Conservation (phyloP, 345 rosid genomes). For the Acer negundo region DNA sequence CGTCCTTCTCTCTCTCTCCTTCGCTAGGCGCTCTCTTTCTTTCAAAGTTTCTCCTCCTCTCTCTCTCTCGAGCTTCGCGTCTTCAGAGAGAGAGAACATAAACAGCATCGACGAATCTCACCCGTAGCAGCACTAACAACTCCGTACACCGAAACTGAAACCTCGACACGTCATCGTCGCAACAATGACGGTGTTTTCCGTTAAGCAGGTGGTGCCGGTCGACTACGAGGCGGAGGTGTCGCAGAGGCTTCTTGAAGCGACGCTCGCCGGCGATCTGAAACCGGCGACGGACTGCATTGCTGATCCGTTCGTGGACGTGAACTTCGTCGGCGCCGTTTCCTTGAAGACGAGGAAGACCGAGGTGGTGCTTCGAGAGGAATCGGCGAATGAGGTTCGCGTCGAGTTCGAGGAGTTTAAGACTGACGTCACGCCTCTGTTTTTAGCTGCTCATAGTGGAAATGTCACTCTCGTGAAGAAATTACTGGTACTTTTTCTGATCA, state of each 20-base stretch:
- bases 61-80: slow-evolving; percentile 49
- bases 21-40: slow-evolving; percentile 59
- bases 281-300: slow-evolving; percentile 62
- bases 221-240: slow-evolving; percentile 85
- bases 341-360: slow-evolving; percentile 70
- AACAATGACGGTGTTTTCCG: slow-evolving; percentile 79
- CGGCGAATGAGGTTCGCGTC: slow-evolving; percentile 58
- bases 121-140: slow-evolving; percentile 21
- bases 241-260: slow-evolving; percentile 80
- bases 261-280: slow-evolving; percentile 62
- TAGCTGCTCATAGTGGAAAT: slow-evolving; percentile 83
- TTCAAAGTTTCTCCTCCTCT: slow-evolving; percentile 36
- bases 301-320: slow-evolving; percentile 80
- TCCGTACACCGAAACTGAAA: slow-evolving; percentile 15
- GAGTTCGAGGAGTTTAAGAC: slow-evolving; percentile 87
- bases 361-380: slow-evolving; percentile 65
- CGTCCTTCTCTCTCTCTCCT: background rate
- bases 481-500: slow-evolving; percentile 46
- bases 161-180: slow-evolving; percentile 9
- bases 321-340: slow-evolving; percentile 80
- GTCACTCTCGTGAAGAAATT: slow-evolving; percentile 71
- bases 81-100: slow-evolving; percentile 20
- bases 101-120: slow-evolving; percentile 3
- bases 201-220: slow-evolving; percentile 87
- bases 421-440: slow-evolving; percentile 89